Evolutionary conservation across 169 alveolate genomes (phyloP), one percentile per base, ranked within the genome.

Genomic region (Cryptosporidium ubiquitum): DNA sequence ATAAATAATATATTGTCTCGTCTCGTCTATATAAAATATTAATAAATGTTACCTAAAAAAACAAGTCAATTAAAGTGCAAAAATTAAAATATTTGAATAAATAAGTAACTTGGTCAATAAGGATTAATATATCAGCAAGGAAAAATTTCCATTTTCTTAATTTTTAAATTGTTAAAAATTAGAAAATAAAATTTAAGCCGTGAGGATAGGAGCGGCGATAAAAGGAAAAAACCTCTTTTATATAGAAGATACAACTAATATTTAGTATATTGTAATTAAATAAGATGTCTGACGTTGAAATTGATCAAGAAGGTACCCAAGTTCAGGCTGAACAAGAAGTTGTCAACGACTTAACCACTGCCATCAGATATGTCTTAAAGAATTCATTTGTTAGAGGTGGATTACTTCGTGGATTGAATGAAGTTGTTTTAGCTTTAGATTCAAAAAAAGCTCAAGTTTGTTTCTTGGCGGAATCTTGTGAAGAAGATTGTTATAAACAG

Each of bases 401-500:
- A 69, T 95, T 97, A 60, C 96, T 96, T 66, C 95, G 98, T 26
- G 99, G 99, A 40, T 93, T 97, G 85, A 96, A 97, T 73, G 98
- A 97, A 95, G 99, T 96, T 61, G 97, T 97, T 86, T 96, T 96
- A 93, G 96, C 98, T 31, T 74, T 97, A 31, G 99, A 97, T 79
- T 91, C 98, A 31, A 95, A 96, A 92, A 96, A 94, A 85, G 99
- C 98, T 61, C 98, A 95, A 85, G 98, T 96, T 20, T 95, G 98
- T 92, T 96, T 97, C 91, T 91, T 97, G 40, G 97, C 99, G 55
- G 96, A 96, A 91, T 95, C 95, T 73, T 95, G 98, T 92, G 96
- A 96, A 58, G 99, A 97, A 91, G 97, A 96, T 51, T 97, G 97
- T 69, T 97, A 97, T 97, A 96, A 96, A 93, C 96, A 96, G 92